These are phyloP conservation scores for Phytophthora hibernalis DNA, from an alignment of 352 stramenopile species.

Conservation along the genomic window DNA sequence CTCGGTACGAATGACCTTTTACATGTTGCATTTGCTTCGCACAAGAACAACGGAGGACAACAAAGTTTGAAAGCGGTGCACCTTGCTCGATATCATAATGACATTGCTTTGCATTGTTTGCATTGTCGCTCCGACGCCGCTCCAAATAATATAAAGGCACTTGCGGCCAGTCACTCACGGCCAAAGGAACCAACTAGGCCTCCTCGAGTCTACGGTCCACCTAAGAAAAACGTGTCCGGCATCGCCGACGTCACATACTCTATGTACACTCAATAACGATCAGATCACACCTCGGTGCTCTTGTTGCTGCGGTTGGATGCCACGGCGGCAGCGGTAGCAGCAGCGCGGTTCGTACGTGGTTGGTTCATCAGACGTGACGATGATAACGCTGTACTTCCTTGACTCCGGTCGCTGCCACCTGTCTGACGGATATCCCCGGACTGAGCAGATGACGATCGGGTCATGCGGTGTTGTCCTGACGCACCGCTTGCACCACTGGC, in stretches of 20 bases:
- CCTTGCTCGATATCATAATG: no score
- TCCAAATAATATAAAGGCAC: slow-evolving; percentile 43
- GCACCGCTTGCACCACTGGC: slow-evolving; percentile 19
- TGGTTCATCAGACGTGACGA: slow-evolving; percentile 16
- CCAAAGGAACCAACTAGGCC: slow-evolving; percentile 19
- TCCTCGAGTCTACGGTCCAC: slow-evolving; percentile 17
- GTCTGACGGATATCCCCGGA: slow-evolving; percentile 27
- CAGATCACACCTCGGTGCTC: slow-evolving; percentile 40
- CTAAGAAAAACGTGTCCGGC: slow-evolving; percentile 4
- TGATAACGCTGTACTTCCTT: slow-evolving; percentile 1
- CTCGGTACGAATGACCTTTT: no score
- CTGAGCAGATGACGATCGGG: slow-evolving; percentile 25
- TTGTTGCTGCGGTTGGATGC: slow-evolving; percentile 31
- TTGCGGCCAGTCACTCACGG: slow-evolving; percentile 29
- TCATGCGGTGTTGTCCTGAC: slow-evolving; percentile 22
- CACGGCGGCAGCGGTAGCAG: slow-evolving; percentile 8
- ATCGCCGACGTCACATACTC: slow-evolving; percentile 24
- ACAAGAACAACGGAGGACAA: no score
- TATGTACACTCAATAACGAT: slow-evolving; percentile 40
- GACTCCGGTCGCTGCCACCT: slow-evolving; percentile 24
- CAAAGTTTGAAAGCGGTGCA: no score
- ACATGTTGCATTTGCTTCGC: no score
- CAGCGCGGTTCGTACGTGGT: slow-evolving; percentile 3
- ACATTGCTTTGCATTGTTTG: slow-evolving; percentile 12
- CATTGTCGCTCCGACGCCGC: slow-evolving; percentile 11